phyloP scores from a whole-genome alignment of 2,329 filamentous ascomycete genomes.

The Aspergillus spinulosporus region DNA sequence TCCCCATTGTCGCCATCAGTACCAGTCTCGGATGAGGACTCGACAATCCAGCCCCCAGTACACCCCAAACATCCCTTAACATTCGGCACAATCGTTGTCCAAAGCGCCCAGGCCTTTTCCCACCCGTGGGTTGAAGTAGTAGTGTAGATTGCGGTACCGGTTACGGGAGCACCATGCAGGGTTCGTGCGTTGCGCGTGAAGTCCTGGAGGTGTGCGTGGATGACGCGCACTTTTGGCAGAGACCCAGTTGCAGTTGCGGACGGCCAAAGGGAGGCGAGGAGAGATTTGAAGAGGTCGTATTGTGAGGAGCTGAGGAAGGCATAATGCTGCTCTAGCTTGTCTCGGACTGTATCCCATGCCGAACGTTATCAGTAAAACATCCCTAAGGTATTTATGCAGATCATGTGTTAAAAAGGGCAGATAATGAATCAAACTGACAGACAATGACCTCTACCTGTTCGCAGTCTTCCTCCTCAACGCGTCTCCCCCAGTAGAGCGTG shows the following conservation, averaged over 20 bases:
- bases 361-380: too few relatives aligned
- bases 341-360: constrained; percentile 17
- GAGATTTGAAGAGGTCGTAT: constrained; percentile 19
- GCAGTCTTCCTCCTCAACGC: constrained; percentile 27
- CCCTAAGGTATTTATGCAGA: too few relatives aligned
- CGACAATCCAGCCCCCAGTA: constrained; percentile 35
- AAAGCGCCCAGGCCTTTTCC: constrained; percentile 29
- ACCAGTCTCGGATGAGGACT: constrained; percentile 22
- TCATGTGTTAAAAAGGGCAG: too few relatives aligned
- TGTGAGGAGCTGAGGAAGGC: constrained; percentile 25
- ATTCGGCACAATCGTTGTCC: constrained; percentile 27
- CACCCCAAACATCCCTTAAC: constrained; percentile 36
- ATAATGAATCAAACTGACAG: constrained; percentile 16
- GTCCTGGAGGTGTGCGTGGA: constrained; percentile 26
- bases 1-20: background rate
- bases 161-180: constrained; percentile 27
- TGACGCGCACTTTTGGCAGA: constrained; percentile 18
- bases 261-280: constrained; percentile 18
- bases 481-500: constrained; percentile 34
- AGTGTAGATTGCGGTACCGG: constrained; percentile 36
- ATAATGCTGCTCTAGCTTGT: constrained; percentile 25
- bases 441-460: constrained; percentile 34
- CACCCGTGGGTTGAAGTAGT: constrained; percentile 25
- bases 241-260: background rate
- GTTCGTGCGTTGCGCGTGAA: constrained; percentile 26